Evolutionary conservation across 768 basidiomycete genomes (phyloP), one percentile per base, ranked within the genome.

Genomic region (Boletus vinaceobasis): DNA sequence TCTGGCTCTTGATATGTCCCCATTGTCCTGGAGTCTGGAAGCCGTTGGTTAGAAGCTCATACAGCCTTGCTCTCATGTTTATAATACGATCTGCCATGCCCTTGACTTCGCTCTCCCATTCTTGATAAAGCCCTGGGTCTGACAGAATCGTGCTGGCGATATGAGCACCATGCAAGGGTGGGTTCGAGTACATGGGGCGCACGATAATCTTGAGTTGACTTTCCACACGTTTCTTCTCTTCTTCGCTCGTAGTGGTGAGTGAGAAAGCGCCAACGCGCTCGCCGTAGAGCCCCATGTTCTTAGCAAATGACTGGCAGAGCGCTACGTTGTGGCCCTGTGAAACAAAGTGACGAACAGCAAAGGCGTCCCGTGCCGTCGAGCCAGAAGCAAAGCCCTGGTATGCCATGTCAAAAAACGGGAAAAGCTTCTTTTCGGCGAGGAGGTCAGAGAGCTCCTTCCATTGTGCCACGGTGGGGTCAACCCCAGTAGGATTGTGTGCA

Each of bases 381-480:
- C 97, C 97, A 23, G 95, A 97, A 35, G 97, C 96, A 71, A 99
- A 99, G 48, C 97, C 97, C 74, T 97, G 93, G 78, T 99, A 99
- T 15, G 97, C 96, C 94, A 98, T 98, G 75, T 99, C 97, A 72
- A 98, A 98, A 85, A 98, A 93, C 49, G 96, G 90, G 85, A 98
- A 96, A 63, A 96, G 82, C 60, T 85, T 83, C 78, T 84, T 91
- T 77, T 93, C 88, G 67, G 90, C 86, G 62, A 96, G 74, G 56
- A 98, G 77, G 64, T 93, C 82, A 40, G 90, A 93, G 58, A 99
- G 85, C 70, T 90, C 83, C 57, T 79, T 81, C 97, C 97, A 99
- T 75, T 99, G 94, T 47, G 85, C 86, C 21, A 80, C 83, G 10
- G 95, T 97, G 31, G 93, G 95, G 75, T 99, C 97, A 61, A 98